A percentile compares a stretch with the other conserved stretches of the same genome.
These are phyloP conservation scores for Pythium brachiatum DNA, from an alignment of 352 stramenopile species.

Conservation along the genomic window DNA sequence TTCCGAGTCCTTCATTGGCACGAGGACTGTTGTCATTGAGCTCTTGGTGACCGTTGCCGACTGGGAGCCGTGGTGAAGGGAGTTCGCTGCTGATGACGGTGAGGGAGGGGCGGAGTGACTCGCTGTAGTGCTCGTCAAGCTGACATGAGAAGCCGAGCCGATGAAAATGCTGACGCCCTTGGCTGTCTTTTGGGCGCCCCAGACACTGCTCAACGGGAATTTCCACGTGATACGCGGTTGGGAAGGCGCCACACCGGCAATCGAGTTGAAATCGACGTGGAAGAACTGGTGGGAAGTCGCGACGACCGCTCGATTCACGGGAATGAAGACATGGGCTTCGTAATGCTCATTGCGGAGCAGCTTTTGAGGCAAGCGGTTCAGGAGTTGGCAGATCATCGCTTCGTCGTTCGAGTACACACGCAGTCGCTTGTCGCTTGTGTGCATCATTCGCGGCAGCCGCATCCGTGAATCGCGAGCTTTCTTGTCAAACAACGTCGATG, in stretches of 20 bases:
- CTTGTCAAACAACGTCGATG: conserved; percentile 78
- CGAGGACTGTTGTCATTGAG: conserved; percentile 47
- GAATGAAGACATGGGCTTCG: conserved; percentile 71
- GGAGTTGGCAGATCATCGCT: conserved; percentile 59
- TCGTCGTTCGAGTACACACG: conserved; percentile 76
- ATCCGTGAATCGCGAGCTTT: conserved; percentile 60
- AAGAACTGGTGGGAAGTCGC: conserved; percentile 77
- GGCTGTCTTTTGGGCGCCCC: conserved; percentile 40
- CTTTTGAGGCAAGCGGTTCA: conserved; percentile 53
- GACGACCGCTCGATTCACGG: conserved; percentile 56
- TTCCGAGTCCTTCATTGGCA: conserved; percentile 42
- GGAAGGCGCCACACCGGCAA: conserved; percentile 24
- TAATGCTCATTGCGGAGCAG: conserved; percentile 76
- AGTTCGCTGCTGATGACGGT: background rate
- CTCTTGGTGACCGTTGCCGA: conserved; percentile 36
- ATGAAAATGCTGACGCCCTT: conserved; percentile 52
- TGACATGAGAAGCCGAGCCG: conserved; percentile 35
- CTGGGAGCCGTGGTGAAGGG: background rate
- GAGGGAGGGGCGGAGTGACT: conserved; percentile 10
- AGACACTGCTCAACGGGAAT: conserved; percentile 39
- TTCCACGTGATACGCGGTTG: conserved; percentile 46
- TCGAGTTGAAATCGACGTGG: conserved; percentile 43
- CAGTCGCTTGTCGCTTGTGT: conserved; percentile 72
- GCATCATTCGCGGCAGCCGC: conserved; percentile 75
- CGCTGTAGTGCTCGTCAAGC: conserved; percentile 23